A percentile compares a stretch with the other conserved stretches of the same genome.
These are phyloP conservation scores for Penstemon eatonii DNA, from an alignment of 257 asterid genomes.

Conservation along the genomic window DNA sequence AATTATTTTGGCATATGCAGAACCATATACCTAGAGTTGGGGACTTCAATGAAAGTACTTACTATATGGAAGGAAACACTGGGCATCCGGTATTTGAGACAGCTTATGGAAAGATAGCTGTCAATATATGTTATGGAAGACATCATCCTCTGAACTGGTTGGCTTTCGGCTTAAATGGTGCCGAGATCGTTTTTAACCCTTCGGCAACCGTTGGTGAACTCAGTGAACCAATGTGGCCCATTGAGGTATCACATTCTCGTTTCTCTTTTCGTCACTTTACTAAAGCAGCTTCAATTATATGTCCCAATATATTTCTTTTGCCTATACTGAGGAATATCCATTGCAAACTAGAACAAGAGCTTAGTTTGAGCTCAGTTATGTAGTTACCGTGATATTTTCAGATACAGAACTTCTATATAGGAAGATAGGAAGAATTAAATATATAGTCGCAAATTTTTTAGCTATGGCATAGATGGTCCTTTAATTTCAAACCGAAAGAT, in stretches of 20 bases:
- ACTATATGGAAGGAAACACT: constrained; percentile 96
- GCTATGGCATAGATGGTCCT: too few species aligned
- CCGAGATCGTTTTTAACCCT: constrained; percentile 93
- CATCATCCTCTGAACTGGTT: constrained; percentile 98
- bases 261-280: neutral
- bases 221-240: constrained; percentile 99
- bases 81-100: constrained; percentile 98
- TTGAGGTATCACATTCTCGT: constrained; percentile 59
- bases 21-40: constrained; percentile 98
- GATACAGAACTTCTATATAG: too few species aligned
- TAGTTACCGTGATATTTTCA: too few species aligned
- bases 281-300: neutral
- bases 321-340: neutral
- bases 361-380: neutral
- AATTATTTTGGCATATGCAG: constrained; percentile 43
- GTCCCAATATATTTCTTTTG: neutral
- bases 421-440: too few species aligned
- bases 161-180: constrained; percentile 92
- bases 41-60: constrained; percentile 94
- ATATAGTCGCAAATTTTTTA: too few species aligned
- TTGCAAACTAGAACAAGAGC: neutral
- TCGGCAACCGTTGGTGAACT: constrained; percentile 98
- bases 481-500: too few species aligned
- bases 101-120: constrained; percentile 82
- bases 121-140: constrained; percentile 94